Evolutionary conservation across 768 basidiomycete genomes (phyloP).

Genomic region (Phaffia tasmanica): DNA sequence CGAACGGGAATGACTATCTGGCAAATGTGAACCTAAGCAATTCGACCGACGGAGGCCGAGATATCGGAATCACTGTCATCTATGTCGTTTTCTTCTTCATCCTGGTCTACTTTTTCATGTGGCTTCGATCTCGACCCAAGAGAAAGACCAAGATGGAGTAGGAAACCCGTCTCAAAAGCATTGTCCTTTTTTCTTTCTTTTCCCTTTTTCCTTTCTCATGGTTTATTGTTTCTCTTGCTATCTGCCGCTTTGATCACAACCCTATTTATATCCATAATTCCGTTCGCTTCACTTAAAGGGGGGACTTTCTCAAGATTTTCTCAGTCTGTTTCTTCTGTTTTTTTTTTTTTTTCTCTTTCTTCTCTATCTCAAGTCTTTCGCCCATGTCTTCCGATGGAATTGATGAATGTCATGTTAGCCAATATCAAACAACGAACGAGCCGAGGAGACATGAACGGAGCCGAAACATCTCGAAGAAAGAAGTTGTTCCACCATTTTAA

Average conservation of each 20-base stretch:
- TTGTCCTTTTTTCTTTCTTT: not conserved
- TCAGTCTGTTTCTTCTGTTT: not conserved
- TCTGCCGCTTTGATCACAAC: too few species aligned
- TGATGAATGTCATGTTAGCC: not conserved
- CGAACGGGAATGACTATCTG: slow-evolving; percentile 16
- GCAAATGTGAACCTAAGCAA: slow-evolving; percentile 10
- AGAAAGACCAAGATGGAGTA: slow-evolving; percentile 14
- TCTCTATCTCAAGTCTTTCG: not conserved
- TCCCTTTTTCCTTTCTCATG: not conserved
- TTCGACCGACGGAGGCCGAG: slow-evolving; percentile 8
- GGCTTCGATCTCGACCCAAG: not conserved
- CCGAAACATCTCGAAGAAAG: not conserved
- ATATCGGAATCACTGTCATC: slow-evolving; percentile 18
- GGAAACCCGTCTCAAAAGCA: too few species aligned
- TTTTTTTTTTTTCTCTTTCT: not conserved
- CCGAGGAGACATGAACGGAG: not conserved
- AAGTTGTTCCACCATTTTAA: not conserved
- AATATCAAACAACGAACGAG: not conserved
- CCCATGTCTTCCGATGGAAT: not conserved
- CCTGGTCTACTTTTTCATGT: slow-evolving; percentile 19
- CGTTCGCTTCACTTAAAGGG: too few species aligned
- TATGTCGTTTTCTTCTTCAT: slow-evolving; percentile 8
- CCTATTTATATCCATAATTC: too few species aligned
- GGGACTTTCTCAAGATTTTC: not conserved
- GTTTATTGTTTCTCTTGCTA: not conserved